Base-by-base conservation (phyloP, 176 grass and related monocot species). In the Eleusine coracana region DNA sequence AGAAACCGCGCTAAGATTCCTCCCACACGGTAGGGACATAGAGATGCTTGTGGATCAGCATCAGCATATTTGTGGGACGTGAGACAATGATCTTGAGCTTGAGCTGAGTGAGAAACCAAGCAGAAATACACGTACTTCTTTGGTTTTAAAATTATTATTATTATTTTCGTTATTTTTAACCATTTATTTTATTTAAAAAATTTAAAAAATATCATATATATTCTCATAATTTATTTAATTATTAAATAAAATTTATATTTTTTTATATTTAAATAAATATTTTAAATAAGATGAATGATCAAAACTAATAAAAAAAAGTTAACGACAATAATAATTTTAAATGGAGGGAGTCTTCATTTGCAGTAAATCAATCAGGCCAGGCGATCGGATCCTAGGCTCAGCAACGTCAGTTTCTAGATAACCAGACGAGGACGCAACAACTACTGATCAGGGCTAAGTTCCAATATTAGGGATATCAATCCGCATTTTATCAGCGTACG, bases 1-100 rank as follows among this genome's bases (percentile, higher is more conserved):
- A n/a, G 10, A 73, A 55, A 74, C n/a, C 10, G 48, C 37, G 10
- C 29, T 50, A 78, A 59, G 75, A 86, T 86, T 86, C 76, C 4
- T 54, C 10, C 7, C 44, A 2, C 14, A 2, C 29, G 20, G 29
- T 42, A 21, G 16, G 31, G 67, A 73, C 68, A 41, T 7, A 3
- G 17, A 21, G 9, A 55, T 40, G 64, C 29, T 37, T 5, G 44
- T 37, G 39, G 55, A 20, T 41, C 21, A 31, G 28, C 34, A 10
- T 58, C 14, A 42, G 29, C 45, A 16, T 59, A 72, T 41, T 79
- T 63, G 31, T 79, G 42, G 40, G 36, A 0, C 36, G 17, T 64
- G 76, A 77, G 76, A 73, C 76, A 34, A 67, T 31, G 21, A 12
- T 60, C 29, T 67, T 31, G 21, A 12, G 46, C 29, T 67, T 37